These are phyloP conservation scores for Hemisphaericaspora lyxosophila DNA, from an alignment of 1,139 yeast species.

Conservation along the genomic window DNA sequence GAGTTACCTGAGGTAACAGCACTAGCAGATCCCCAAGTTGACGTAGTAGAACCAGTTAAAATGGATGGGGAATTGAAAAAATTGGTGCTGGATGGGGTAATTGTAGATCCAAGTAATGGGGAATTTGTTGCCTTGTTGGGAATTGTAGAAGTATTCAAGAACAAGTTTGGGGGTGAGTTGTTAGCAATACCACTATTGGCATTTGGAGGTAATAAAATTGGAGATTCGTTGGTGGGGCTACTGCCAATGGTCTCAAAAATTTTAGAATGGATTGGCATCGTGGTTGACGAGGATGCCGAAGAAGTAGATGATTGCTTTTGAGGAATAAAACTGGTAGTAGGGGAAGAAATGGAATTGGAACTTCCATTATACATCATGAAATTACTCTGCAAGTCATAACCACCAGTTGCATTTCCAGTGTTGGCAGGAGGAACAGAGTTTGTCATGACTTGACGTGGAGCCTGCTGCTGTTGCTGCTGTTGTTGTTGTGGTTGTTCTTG, in stretches of 20 bases:
- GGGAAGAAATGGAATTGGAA: constrained; percentile 23
- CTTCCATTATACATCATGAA: constrained; percentile 23
- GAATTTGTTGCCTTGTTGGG: constrained; percentile 7
- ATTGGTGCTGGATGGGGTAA: constrained; percentile 12
- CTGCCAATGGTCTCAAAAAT: constrained; percentile 19
- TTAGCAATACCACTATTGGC: constrained; percentile 9
- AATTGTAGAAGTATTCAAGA: constrained; percentile 16
- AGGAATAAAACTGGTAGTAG: constrained; percentile 12
- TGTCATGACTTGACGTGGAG: background rate
- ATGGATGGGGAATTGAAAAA: constrained; percentile 21
- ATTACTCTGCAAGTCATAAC: constrained; percentile 12
- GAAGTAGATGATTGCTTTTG: constrained; percentile 13
- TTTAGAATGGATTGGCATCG: constrained; percentile 16
- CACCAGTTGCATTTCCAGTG: constrained; percentile 5
- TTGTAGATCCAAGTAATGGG: constrained; percentile 11
- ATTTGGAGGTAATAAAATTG: constrained; percentile 17
- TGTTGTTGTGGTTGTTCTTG: background rate
- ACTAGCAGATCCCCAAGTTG: constrained; percentile 8
- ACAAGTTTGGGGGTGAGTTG: constrained; percentile 14
- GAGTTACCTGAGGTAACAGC: constrained; percentile 8
- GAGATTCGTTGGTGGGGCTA: constrained; percentile 18
- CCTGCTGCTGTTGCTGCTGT: background rate
- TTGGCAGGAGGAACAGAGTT: too few relatives aligned
- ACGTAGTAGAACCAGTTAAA: constrained; percentile 11
- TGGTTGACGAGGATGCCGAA: constrained; percentile 14